A percentile compares a stretch with the other conserved stretches of the same genome.
Conservation (phyloP, 345 rosid genomes). For the Linum usitatissimum region DNA sequence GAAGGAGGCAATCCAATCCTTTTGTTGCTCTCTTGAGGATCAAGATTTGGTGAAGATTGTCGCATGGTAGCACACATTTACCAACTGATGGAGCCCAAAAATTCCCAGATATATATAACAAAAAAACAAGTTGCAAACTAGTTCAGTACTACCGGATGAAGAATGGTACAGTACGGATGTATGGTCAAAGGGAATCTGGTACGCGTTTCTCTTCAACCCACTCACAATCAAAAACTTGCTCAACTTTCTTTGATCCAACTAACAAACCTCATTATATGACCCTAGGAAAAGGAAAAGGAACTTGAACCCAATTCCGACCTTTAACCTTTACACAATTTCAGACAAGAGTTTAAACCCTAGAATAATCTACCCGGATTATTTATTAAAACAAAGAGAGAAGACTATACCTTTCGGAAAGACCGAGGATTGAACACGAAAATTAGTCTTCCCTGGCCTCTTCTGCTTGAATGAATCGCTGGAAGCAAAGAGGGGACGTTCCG, state of each 20-base stretch:
- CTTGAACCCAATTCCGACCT: not conserved
- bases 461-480: not conserved
- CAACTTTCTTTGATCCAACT: not conserved
- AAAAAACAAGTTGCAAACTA: not conserved
- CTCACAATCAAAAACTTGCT: not conserved
- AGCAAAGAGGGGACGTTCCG: not conserved
- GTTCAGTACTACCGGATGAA: not conserved
- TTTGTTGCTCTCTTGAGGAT: not conserved
- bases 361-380: not conserved
- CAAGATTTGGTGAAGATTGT: not conserved
- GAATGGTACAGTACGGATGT: not conserved
- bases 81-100: not conserved
- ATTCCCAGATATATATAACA: not conserved
- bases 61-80: not conserved
- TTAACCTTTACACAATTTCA: not conserved
- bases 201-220: not conserved
- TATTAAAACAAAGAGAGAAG: not conserved
- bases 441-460: not conserved
- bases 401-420: not conserved
- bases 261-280: not conserved
- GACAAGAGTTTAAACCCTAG: not conserved
- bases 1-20: slow-evolving; percentile 3
- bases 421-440: not conserved
- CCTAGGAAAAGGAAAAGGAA: not conserved
- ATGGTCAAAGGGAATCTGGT: not conserved